These are phyloP conservation scores for Populus alba DNA, from an alignment of 345 rosid species.

Conservation along the genomic window DNA sequence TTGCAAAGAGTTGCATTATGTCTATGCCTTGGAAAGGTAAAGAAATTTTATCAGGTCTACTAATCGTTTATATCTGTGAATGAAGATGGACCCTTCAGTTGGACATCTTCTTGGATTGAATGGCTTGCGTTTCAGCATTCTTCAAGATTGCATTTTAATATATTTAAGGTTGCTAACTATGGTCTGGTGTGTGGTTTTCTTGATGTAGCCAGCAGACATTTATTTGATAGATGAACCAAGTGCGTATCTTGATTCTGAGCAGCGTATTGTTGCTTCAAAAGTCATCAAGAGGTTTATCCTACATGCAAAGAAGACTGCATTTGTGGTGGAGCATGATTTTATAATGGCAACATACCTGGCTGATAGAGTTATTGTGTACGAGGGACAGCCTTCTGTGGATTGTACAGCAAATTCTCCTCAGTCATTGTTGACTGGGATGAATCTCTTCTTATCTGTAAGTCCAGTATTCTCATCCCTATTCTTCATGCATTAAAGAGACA, in stretches of 20 bases:
- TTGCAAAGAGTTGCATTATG: conserved; percentile 96
- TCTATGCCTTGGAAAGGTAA: conserved; percentile 95
- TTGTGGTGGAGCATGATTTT: conserved; percentile 97
- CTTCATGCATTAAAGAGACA: background rate
- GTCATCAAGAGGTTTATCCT: conserved; percentile 97
- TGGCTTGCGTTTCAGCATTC: background rate
- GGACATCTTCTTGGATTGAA: background rate
- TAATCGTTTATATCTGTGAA: background rate
- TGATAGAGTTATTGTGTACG: conserved; percentile 89
- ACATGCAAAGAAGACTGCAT: conserved; percentile 97
- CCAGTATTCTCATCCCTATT: background rate
- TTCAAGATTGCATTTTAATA: background rate
- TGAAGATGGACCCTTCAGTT: background rate
- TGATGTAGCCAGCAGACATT: conserved; percentile 92
- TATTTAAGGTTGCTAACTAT: background rate
- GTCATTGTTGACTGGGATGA: conserved; percentile 94
- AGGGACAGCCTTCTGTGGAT: conserved; percentile 85
- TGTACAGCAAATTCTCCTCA: conserved; percentile 94
- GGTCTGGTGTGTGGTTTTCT: conserved; percentile 5
- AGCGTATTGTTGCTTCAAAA: conserved; percentile 95
- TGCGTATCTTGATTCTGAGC: conserved; percentile 99
- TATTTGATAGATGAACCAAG: conserved; percentile 98
- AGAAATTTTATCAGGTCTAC: background rate
- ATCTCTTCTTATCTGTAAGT: conserved; percentile 93
- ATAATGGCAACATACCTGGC: conserved; percentile 97